Base-by-base conservation (phyloP, 176 grass and related monocot species). In the Lolium multiflorum region DNA sequence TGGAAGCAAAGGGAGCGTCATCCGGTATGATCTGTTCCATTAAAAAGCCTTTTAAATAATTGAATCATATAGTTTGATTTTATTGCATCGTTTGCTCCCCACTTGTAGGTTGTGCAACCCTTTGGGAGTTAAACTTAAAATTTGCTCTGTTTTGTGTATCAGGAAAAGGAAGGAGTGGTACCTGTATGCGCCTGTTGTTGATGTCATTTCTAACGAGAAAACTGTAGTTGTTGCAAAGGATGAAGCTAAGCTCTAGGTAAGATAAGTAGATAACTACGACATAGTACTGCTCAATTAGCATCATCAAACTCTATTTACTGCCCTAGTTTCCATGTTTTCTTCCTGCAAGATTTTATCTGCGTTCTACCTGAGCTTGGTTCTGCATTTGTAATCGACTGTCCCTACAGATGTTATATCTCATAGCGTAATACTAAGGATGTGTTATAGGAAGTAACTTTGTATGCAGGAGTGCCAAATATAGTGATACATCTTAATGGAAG, bases 141-240 rank as follows among this genome's bases (percentile, higher is more conserved):
- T 43, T 43, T 43, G 41, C 41, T 43, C 41, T 43, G 41, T 78
- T 84, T 65, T 88, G 56, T 79, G 8, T 62, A 76, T 59, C 84
- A 99, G 97, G 76, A 94, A 96, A 93, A 93, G 89, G 84, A 99
- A 96, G 77, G 96, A 98, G 63, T 96, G 93, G 93, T 96, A 99
- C 77, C 74, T 96, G 52, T 94, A 93, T 49, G 92, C 90, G 41
- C 97, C 97, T 28, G 78, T 94, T 85, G 90, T 99, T 1, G 97
- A 99, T 71, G 76, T 96, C 58, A 24, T 94, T 61, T 71, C 85
- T 78, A 96, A 83, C 48, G 94, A 94, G 74, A 89, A 94, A 88
- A 74, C 84, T 86, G 81, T 62, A 17, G 92, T 26, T 88, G 67
- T 63, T 77, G 73, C 80, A 51, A 90, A 82, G 21, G 91, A 93